phyloP scores from a whole-genome alignment of 2,329 filamentous ascomycete genomes.

The Cytospora piceicola region DNA sequence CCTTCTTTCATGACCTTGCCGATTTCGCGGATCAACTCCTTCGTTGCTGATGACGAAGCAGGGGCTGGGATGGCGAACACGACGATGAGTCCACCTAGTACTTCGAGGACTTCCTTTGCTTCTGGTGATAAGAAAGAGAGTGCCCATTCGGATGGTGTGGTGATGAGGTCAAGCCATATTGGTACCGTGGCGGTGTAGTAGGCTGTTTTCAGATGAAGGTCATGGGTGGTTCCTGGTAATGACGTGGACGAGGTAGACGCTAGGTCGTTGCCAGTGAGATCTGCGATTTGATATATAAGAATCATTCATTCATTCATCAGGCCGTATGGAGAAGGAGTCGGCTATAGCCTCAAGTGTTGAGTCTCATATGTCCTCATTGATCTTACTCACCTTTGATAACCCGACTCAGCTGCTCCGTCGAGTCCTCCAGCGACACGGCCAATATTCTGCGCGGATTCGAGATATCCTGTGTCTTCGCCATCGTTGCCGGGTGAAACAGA shows the following conservation, averaged over 20 bases:
- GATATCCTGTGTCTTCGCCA: conserved; percentile 41
- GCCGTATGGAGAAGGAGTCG: conserved; percentile 6
- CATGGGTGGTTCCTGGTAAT: conserved; percentile 64
- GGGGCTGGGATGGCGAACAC: conserved; percentile 50
- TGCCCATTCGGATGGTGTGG: conserved; percentile 57
- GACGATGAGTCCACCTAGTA: conserved; percentile 63
- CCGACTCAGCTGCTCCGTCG: conserved; percentile 50
- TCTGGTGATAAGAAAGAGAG: conserved; percentile 62
- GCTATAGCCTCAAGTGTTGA: too few species aligned
- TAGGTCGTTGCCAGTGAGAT: conserved; percentile 55
- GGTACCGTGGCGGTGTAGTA: conserved; percentile 67
- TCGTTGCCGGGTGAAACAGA: conserved; percentile 6
- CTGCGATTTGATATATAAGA: conserved; percentile 42
- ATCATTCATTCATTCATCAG: neutral
- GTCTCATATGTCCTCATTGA: neutral
- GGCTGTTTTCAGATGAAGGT: conserved; percentile 56
- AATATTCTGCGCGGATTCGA: conserved; percentile 60
- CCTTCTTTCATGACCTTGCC: conserved; percentile 60
- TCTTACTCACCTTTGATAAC: conserved; percentile 56
- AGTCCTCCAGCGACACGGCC: conserved; percentile 56
- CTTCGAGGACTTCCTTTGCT: conserved; percentile 64
- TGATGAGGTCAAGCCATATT: conserved; percentile 69
- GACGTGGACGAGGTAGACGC: conserved; percentile 44
- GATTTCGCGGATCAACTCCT: conserved; percentile 54
- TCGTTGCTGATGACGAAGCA: conserved; percentile 33